Base-by-base conservation (phyloP, 2,329 filamentous ascomycete species). In the Trichoderma sp. region DNA sequence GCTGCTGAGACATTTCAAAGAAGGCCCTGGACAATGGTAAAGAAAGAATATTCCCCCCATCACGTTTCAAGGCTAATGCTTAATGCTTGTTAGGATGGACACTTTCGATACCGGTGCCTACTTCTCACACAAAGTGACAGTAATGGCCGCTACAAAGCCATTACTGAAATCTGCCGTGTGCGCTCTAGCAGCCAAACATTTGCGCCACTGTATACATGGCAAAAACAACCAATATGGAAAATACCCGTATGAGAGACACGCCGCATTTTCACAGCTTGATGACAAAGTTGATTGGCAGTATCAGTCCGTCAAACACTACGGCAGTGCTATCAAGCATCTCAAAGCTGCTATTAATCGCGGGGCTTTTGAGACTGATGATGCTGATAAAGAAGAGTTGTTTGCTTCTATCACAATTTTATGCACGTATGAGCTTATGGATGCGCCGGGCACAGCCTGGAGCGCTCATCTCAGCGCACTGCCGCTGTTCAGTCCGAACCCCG, bases 381-480 rank as follows among this genome's bases (percentile, higher is more conserved):
- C 53, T 24, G n/a, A 66, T 2, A 66, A 58, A 5, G 63, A 66
- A 35, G 63, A 66, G 33, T 11, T 66, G 6, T 66, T 66, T 49
- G 53, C 63, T 49, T 49, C 53, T 14, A 66, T 66, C 6, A 66
- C 63, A 3, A 66, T 66, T 35, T 10, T 66, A 13, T 66, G 63
- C 53, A 66, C 53, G 2, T 66, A 66, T 33, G 63, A 66, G 37
- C 21, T 66, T 4, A 66, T 66, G 63, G 63, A 66, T 35, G 63
- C 63, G 3, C 63, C 63, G 14, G 63, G 63, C 3, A 66, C 63
- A 16, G 63, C 63, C 11, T 66, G 63, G 63, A 66, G 63, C 13
- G 63, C 63, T 55, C 63, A 66, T 58, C 63, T 66, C n/a, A 66
- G 63, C 29, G 63, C 63, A 24, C 19, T 66, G 37, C 63, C 53